Percentiles rank a stretch among this genome's conserved stretches.
Conservation (phyloP, 2,329 filamentous ascomycete species). For the Xylariaceae sp. region DNA sequence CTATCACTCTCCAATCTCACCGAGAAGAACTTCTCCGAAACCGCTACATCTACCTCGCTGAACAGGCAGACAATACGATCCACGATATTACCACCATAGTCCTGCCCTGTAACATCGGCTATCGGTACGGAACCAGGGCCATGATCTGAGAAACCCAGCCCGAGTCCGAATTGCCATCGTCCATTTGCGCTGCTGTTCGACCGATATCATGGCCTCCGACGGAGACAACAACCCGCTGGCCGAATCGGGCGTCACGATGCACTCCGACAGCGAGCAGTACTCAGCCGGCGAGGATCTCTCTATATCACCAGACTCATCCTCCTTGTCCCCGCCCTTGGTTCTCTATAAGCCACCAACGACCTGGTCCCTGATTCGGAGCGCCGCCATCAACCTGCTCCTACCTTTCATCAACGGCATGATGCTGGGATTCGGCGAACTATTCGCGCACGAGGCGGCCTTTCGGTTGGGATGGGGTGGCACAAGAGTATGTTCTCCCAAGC, state of each 20-base stretch:
- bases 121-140: background rate
- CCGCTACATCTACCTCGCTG: conserved; percentile 1
- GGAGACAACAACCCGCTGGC: conserved; percentile 53
- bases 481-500: conserved; percentile 61
- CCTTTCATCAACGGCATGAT: conserved; percentile 98
- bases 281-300: conserved; percentile 60
- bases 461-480: conserved; percentile 89
- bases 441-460: conserved; percentile 94
- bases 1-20: conserved; percentile 2
- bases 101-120: background rate
- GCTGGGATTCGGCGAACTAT: conserved; percentile 94
- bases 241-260: conserved; percentile 72
- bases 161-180: background rate
- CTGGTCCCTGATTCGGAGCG: conserved; percentile 79
- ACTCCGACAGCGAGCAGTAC: conserved; percentile 80
- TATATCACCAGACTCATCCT: conserved; percentile 57
- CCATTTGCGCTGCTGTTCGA: background rate
- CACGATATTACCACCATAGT: background rate
- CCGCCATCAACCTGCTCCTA: conserved; percentile 90
- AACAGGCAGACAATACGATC: background rate
- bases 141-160: conserved; percentile 1
- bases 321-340: conserved; percentile 65
- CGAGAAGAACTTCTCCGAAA: conserved; percentile 11
- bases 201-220: conserved; percentile 47
- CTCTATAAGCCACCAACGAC: conserved; percentile 86